Base-by-base conservation (phyloP, 768 basidiomycete species). In the Sutorius australiensis region DNA sequence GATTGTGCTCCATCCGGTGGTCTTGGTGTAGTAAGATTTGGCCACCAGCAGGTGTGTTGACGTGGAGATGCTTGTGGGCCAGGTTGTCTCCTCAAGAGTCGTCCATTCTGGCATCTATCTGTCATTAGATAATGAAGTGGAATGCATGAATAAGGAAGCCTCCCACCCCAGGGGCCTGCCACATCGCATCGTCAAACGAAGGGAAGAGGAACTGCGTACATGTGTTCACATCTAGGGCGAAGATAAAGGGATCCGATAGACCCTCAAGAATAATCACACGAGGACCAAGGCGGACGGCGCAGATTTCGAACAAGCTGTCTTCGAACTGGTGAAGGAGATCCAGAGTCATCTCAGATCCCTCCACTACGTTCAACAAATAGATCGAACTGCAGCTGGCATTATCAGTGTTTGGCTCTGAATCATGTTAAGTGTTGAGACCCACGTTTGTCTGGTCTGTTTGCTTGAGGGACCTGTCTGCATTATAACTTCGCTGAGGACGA, bases 1-100 rank as follows among this genome's bases (percentile, higher is more conserved):
- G 27, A 34, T 28, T 3, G 61, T 55, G 13, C 5, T 12, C 53
- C 53, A 60, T 16, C 53, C 55, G 3, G 28, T 2, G 3, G 19
- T 11, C 21, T 7, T 11, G 10, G 32, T 38, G 32, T 33, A 48
- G 30, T 48, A 39, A 1, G 57, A 55, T 32, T 33, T 16, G 9
- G 58, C 46, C 5, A 66, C 27, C 1, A 65, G 16, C 5, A 64
- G 21, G 49, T 64, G 61, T 2, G 63, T 62, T 17, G 58, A 60
- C 6, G 64, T 64, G 8, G 63, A 64, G 21, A 64, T 24, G 21
- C 41, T 41, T 39, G 13, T 34, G 6, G 40, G 54, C 6, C 19
- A 5, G 13, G 28, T 36, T 2, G 30, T 36, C 0, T 21, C 57
- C 5, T 47, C 32, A 14, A 21, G 16, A 3, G 7, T 16, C 2